Evolutionary conservation across 768 basidiomycete species (phyloP), one percentile per base, ranked within the genome.

Genomic region (Panellus pusillus): DNA sequence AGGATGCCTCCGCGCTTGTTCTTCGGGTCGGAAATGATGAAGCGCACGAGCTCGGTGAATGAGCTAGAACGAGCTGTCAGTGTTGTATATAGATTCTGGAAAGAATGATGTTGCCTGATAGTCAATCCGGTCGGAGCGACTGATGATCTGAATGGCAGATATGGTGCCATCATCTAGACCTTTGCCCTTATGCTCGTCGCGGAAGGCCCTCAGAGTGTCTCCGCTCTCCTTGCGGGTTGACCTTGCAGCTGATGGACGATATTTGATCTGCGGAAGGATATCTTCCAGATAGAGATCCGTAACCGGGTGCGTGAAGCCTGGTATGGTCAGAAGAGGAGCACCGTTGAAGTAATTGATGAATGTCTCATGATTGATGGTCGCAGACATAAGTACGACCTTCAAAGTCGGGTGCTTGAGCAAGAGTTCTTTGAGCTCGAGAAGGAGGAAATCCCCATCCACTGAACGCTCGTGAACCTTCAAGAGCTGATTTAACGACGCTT

Each of bases 341-440:
- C 80, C 77, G 45, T 82, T 68, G 65, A 96, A 97, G 67, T 98
- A 98, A 51, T 80, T 77, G 44, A 86, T 74, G 61, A 93, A 94
- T n/a, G 77, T 81, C 57, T 90, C 78, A 55, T 93, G 91, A 63
- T 97, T 95, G 69, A 96, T 95, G 0, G 95, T 98, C 5, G 95
- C 95, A 29, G 90, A 93, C 93, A 97, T 97, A 42, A 96, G 77
- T 18, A 95, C 71, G 18, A 98, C 78, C 66, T 90, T 94, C 61
- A 97, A 77, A 1, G 68, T 79, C 18, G 74, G 70, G 62, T 92
- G 86, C 17, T 66, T 75, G 55, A 73, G 72, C 41, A 96, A 68
- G 13, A 97, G 71, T 61, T 92, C 88, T 54, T 86, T 84, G 20
- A 97, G 74, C 65, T 95, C 87, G 6, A 96, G 79, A 2, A 98